Evolutionary conservation across 441 rosid genomes (phyloP).

Genomic region (Theobroma grandiflorum): DNA sequence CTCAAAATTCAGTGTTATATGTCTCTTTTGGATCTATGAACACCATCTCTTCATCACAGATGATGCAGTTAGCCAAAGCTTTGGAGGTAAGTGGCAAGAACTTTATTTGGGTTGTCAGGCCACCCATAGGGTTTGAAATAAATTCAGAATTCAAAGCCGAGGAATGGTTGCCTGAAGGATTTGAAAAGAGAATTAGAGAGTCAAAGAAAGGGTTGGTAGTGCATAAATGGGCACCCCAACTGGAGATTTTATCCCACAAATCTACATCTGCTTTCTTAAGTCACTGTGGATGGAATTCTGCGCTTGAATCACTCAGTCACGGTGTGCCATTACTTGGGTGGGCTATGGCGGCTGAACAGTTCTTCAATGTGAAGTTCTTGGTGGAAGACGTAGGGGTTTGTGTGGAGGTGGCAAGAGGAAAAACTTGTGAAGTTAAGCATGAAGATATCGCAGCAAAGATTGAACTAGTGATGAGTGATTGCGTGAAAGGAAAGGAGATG

Average conservation of each 20-base stretch:
- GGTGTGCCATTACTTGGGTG: conserved; percentile 71
- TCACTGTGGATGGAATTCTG: conserved; percentile 81
- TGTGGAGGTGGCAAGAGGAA: conserved; percentile 70
- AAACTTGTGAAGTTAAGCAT: conserved; percentile 38
- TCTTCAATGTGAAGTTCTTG: conserved; percentile 64
- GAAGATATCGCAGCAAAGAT: conserved; percentile 49
- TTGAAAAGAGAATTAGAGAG: conserved; percentile 45
- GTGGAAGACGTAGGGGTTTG: conserved; percentile 55
- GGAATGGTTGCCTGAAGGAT: conserved; percentile 60
- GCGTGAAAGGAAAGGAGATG: conserved; percentile 49
- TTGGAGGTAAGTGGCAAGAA: conserved; percentile 49
- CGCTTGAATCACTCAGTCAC: conserved; percentile 53
- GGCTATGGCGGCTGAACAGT: conserved; percentile 73
- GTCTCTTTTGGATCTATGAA: conserved; percentile 64
- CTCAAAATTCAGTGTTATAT: conserved; percentile 53
- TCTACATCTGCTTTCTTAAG: conserved; percentile 60
- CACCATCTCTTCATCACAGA: conserved; percentile 56
- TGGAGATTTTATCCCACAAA: conserved; percentile 56
- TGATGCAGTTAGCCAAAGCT: conserved; percentile 64
- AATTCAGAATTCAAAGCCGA: conserved; percentile 52
- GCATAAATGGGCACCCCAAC: conserved; percentile 68
- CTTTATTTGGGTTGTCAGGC: conserved; percentile 78
- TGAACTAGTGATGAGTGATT: conserved; percentile 50
- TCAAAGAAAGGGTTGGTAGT: conserved; percentile 55
- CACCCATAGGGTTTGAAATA: conserved; percentile 65